Evolutionary conservation across 305 asterid species (phyloP), one percentile per base, ranked within the genome.

Genomic region (Solanum aculeatissimum): DNA sequence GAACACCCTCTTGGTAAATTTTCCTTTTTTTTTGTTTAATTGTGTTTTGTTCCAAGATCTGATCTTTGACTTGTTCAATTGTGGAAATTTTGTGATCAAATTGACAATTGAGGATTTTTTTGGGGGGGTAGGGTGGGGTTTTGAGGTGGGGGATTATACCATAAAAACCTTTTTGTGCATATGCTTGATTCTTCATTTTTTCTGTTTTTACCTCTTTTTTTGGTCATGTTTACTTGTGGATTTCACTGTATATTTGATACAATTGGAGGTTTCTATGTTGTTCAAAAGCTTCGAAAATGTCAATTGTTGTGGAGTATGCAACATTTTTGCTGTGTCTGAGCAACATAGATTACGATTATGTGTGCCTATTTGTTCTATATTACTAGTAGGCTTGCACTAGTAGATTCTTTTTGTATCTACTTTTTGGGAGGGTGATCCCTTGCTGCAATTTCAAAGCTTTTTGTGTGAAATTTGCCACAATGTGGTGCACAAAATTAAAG

Each of bases 1-100:
- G 97, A 95, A 88, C 98, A 95, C 70, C 97, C 98, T n/a, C 98
- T 94, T 18, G 98, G 98, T 94, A 89, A n/a, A 60, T 83, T 29
- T 84, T 49, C 10, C 10, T 58, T 3, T 70, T 16, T 70, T n/a
- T 25, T 19, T 9, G 53, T 51, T 27, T 16, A 72, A 40, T 42
- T 81, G n/a, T 47, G 8, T 12, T 68, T 57, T 55, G 27, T 75
- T n/a, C 1, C n/a, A 27, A 66, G 79, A 79, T 72, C 71, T 80
- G 54, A 38, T 78, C 29, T 19, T 82, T 85, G 43, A 60, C n/a
- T 60, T 80, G 15, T 14, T 72, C 16, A 23, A 35, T 68, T 71
- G 3, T 42, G 63, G 21, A 21, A 69, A 54, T 84, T 55, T 12
- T 65, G 49, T 35, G 12, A 35, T 60, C 71, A 65, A 45, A 49